Base-by-base conservation (phyloP, 2,329 filamentous ascomycete species). In the Aspergillus unguis region DNA sequence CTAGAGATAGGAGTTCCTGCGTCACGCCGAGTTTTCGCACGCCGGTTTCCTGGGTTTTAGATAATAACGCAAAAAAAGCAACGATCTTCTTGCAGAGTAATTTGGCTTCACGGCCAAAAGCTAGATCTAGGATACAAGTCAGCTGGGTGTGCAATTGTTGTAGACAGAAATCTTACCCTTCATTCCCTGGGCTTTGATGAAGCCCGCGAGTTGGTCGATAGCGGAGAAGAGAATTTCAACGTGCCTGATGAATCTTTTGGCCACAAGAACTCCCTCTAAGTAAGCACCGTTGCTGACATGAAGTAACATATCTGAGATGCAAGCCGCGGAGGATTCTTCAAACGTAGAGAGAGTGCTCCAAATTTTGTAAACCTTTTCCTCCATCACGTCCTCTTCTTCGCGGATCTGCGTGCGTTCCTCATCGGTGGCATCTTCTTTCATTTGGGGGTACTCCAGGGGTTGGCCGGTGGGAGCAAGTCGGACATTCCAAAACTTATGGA, bases 401-500 rank as follows among this genome's bases (percentile, higher is more conserved):
- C 90, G 86, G 44, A 99, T 90, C 11, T 80, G 77, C 47, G 90
- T 85, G 48, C 91, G 86, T 57, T 86, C 83, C 57, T 86, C 83
- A 43, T 85, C 80, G 35, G 81, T 84, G 9, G 85, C 85, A 59
- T 85, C 79, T 37, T 75, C 73, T 47, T 82, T 78, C 8, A 72
- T 62, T 48, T 74, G 68, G 3, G 71, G 68, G 17, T 63, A 72
- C 52, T 79, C 74, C 33, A 77, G 66, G 8, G 73, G 68, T 52
- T 85, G 79, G 37, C 80, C 79, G 8, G 82, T 78, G 27, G 85
- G 80, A 8, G 85, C 84, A 35, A 99, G 78, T 47, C 94, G 86
- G 54, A 99, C 94, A 68, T 97, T 99, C 94, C 94, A 99, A 73
- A 97, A 99, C 67, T 99, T 99, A 76, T 99, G 94, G 58, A 99